A percentile compares a stretch with the other conserved stretches of the same genome.
Conservation (phyloP, 2,329 filamentous ascomycete genomes). For the Hypoxylon sp. region DNA sequence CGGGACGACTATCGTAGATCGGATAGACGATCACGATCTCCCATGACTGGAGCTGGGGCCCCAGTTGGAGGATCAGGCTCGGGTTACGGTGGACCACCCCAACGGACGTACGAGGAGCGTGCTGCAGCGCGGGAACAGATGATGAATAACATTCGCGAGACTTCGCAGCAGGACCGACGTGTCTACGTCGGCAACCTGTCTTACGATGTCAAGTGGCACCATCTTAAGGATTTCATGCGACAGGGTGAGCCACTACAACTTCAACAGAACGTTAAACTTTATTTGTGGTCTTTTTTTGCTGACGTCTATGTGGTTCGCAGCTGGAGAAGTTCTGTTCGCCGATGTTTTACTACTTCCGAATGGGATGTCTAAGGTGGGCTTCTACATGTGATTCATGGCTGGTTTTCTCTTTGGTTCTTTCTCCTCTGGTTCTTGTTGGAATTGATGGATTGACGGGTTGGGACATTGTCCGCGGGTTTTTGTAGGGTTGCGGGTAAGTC, state of each 20-base stretch:
- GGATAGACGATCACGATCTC: slow-evolving; percentile 85
- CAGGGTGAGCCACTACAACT: slow-evolving; percentile 78
- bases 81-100: slow-evolving; percentile 75
- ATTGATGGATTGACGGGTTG: slow-evolving; percentile 99
- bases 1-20: slow-evolving; percentile 82
- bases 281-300: slow-evolving; percentile 54
- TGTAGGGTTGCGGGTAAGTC: slow-evolving; percentile 99
- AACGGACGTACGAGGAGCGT: slow-evolving; percentile 88
- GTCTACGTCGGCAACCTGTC: slow-evolving; percentile 99
- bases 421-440: slow-evolving; percentile 79
- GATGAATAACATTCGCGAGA: slow-evolving; percentile 94
- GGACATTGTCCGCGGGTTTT: slow-evolving; percentile 86
- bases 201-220: slow-evolving; percentile 99
- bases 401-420: slow-evolving; percentile 81
- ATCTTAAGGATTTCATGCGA: slow-evolving; percentile 99
- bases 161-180: slow-evolving; percentile 97
- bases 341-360: slow-evolving; percentile 99
- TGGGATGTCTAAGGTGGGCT: slow-evolving; percentile 99
- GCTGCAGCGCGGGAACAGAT: slow-evolving; percentile 89
- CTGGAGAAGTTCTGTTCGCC: slow-evolving; percentile 99
- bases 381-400: slow-evolving; percentile 89
- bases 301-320: slow-evolving; percentile 68
- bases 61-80: slow-evolving; percentile 78
- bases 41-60: slow-evolving; percentile 83
- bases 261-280: slow-evolving; percentile 46